Base-by-base conservation (phyloP, 345 rosid genomes). In the Nasturtium officinale region DNA sequence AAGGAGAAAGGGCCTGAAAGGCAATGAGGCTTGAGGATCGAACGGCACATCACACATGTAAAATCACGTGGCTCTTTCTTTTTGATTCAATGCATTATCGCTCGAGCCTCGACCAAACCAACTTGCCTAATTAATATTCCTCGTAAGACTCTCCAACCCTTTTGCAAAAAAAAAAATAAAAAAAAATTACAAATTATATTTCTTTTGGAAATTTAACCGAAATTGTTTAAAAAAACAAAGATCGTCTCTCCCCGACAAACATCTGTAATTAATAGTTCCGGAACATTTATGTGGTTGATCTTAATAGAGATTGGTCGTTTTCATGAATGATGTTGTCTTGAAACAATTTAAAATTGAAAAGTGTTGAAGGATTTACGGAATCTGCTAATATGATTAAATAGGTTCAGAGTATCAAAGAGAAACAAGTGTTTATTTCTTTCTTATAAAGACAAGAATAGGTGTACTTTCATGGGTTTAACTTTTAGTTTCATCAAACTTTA, bases 81-180 rank as follows among this genome's bases (percentile, higher is more conserved):
- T 59, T 75, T 21, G 74, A 52, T 67, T 40, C 79, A 75, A 32
- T 75, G 79, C 58, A 75, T 67, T 42, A 30, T 52, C 56, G 21
- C 57, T 61, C 40, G 17, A 74, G 42, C 57, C 51, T 33, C 71
- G 51, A 73, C 71, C 77, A 55, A 35, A 65, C 71, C 40, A 23
- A 73, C 37, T 73, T 52, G 79, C 63, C 74, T 67, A 42, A 61
- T 52, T 63, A 61, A 53, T 67, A 40, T 63, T 30, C 62, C 69
- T 67, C 74, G 68, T 67, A 74, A 45, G 66, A 32, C 62, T 62
- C 51, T 73, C 9, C 29, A 72, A 17, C 32, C 43, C 15, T 56
- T 16, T n/a, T 4, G 38, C 11, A 58, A 20, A 18, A n/a, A n/a
- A n/a, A n/a, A n/a, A n/a, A n/a, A n/a, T n/a, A n/a, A n/a, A n/a